Percentiles rank a stretch among this genome's conserved stretches.
These are phyloP conservation scores for Venturiaceae sp. DNA, from an alignment of 2,329 filamentous ascomycete species.

Conservation along the genomic window DNA sequence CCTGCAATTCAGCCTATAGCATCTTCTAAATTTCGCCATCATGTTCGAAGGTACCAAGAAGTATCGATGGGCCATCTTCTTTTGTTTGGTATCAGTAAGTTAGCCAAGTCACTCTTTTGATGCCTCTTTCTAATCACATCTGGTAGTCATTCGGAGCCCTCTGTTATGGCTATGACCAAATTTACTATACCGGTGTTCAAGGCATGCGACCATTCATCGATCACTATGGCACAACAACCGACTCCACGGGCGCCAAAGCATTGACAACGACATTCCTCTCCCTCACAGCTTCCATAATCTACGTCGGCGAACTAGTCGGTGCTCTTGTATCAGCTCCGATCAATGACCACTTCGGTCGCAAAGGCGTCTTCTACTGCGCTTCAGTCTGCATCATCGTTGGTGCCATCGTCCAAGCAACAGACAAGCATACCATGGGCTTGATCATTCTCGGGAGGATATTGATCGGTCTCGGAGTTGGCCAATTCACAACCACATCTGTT, in stretches of 20 bases:
- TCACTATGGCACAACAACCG: neutral
- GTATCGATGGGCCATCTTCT: neutral
- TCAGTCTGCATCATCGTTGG: slow-evolving; percentile 3
- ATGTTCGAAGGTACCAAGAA: too few species aligned
- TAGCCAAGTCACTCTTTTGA: too few species aligned
- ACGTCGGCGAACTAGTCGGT: neutral
- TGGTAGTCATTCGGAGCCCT: neutral
- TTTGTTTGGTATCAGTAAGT: neutral
- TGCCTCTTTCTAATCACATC: too few species aligned
- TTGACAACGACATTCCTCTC: neutral
- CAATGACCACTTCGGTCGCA: neutral
- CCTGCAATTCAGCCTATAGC: too few species aligned
- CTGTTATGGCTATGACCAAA: neutral
- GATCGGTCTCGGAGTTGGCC: neutral
- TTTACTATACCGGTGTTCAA: neutral
- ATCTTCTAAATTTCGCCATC: too few species aligned
- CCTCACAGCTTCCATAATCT: neutral
- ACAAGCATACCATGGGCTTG: slow-evolving; percentile 32
- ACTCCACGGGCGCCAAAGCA: neutral
- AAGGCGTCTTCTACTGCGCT: neutral
- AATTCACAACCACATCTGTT: neutral
- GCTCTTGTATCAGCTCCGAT: neutral
- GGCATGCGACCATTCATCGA: neutral
- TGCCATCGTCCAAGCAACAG: slow-evolving; percentile 17
- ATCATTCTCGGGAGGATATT: slow-evolving; percentile 25